A percentile compares a stretch with the other conserved stretches of the same genome.
These are phyloP conservation scores for Tetrapyrgos nigripes DNA, from an alignment of 1,284 basidiomycete genomes.

Conservation along the genomic window DNA sequence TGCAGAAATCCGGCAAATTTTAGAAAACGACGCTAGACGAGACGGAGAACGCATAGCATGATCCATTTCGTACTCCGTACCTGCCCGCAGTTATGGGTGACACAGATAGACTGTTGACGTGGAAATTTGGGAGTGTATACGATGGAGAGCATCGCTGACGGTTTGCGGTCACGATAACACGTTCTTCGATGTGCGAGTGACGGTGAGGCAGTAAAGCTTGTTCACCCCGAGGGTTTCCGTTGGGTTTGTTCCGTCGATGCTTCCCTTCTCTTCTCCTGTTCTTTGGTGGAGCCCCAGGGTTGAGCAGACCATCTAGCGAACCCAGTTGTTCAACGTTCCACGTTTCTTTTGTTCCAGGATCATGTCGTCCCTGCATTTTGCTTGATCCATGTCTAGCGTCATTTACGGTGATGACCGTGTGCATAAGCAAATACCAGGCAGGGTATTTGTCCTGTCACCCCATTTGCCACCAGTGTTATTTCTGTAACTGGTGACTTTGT, in stretches of 20 bases:
- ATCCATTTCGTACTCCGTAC: no score
- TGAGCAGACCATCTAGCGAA: background rate
- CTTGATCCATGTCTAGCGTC: background rate
- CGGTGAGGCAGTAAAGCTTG: background rate
- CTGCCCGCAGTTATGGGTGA: no score
- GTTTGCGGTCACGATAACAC: no score
- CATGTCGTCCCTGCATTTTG: background rate
- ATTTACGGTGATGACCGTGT: background rate
- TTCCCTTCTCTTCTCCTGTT: background rate
- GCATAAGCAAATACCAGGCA: no score
- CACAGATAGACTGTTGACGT: no score
- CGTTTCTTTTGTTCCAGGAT: background rate
- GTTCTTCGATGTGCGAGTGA: no score
- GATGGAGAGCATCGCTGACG: no score
- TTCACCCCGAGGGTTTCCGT: background rate
- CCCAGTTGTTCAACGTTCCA: background rate
- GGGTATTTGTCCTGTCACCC: no score
- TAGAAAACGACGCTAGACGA: background rate
- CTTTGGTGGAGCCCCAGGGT: background rate
- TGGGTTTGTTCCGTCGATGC: background rate
- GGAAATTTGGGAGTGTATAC: no score
- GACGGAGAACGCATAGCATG: background rate
- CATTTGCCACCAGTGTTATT: no score
- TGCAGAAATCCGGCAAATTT: background rate
- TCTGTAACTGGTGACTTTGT: no score